These are phyloP conservation scores for Leccinum boreale DNA, from an alignment of 768 basidiomycete genomes.

Conservation along the genomic window DNA sequence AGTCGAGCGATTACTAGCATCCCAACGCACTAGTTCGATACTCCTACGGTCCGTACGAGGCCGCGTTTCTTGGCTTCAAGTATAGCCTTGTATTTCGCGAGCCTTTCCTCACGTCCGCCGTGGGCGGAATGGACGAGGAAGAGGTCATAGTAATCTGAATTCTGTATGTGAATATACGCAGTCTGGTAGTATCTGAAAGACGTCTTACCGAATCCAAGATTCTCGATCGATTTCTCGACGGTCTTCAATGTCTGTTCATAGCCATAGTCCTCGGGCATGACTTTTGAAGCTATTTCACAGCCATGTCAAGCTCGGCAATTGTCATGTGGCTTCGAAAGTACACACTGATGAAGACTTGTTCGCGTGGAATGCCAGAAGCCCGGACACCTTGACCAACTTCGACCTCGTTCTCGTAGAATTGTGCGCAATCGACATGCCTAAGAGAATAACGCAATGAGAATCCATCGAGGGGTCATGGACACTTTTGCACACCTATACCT, in stretches of 20 bases:
- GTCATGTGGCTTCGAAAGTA: neutral
- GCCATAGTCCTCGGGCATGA: neutral
- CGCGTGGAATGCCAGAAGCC: conserved; percentile 19
- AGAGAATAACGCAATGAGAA: neutral
- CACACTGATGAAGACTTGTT: conserved; percentile 31
- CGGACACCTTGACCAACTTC: conserved; percentile 27
- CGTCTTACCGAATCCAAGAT: conserved; percentile 19
- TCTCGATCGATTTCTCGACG: conserved; percentile 23
- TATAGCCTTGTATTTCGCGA: conserved; percentile 41
- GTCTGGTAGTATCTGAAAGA: neutral
- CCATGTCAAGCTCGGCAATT: neutral
- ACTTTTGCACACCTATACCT: conserved; percentile 24
- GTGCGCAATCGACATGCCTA: conserved; percentile 29
- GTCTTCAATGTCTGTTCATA: conserved; percentile 14
- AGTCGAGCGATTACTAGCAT: neutral
- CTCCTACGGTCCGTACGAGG: conserved; percentile 39
- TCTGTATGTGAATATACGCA: neutral
- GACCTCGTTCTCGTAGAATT: conserved; percentile 23
- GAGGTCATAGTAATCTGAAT: conserved; percentile 43
- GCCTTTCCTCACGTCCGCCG: conserved; percentile 36
- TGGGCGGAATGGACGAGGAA: conserved; percentile 45
- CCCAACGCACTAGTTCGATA: conserved; percentile 44
- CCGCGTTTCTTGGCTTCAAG: conserved; percentile 34
- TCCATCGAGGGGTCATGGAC: neutral
- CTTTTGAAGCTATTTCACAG: conserved; percentile 23